Base-by-base conservation (phyloP, 2,329 filamentous ascomycete genomes). In the Mycosphaerella sp. region DNA sequence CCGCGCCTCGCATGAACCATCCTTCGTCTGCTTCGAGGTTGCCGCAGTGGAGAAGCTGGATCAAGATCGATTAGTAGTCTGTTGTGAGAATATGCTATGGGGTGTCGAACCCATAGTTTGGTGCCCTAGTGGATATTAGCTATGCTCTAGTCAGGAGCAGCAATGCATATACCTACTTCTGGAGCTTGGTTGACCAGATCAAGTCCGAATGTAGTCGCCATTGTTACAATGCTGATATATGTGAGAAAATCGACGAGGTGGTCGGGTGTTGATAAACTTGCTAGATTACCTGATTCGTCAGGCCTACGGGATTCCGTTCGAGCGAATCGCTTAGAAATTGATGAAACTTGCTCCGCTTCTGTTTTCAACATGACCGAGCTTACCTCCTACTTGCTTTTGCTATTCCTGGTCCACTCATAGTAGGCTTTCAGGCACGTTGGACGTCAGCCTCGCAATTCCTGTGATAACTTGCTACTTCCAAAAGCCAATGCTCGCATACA, bases 1-100 rank as follows among this genome's bases (percentile, higher is more conserved):
- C 63, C 36, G 58, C 67, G 4, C 61, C 68, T 41, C 68, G 66
- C 39, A 66, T 65, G 59, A 71, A 68, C 60, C 62, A 72, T 6
- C 67, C 67, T 57, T 70, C 66, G 52, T 71, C 68, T 17, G 64
- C 67, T 60, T 70, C 68, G 40, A 71, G 48, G 63, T 69, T 65
- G 17, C 68, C 67, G 34, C 68, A 60, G 54, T 70, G 64, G 14
- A 71, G 64, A 3, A 69, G 46, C 68, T 69, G 49, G 23, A 6
- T 26, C 26, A 6, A 9, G 12, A 11, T n/a, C 29, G 10, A 17
- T 38, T 11, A 46, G 31, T 14, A 7, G 1, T 14, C 31, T 12
- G 38, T 45, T 36, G 34, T 36, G 14, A 51, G 21, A 29, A 14
- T 31, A 3, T 38, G 12, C 9, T 4, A 34, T 44, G 21, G 2